Conservation (phyloP, 192 early-diverging fungal genomes). For the Dispira simplex region DNA sequence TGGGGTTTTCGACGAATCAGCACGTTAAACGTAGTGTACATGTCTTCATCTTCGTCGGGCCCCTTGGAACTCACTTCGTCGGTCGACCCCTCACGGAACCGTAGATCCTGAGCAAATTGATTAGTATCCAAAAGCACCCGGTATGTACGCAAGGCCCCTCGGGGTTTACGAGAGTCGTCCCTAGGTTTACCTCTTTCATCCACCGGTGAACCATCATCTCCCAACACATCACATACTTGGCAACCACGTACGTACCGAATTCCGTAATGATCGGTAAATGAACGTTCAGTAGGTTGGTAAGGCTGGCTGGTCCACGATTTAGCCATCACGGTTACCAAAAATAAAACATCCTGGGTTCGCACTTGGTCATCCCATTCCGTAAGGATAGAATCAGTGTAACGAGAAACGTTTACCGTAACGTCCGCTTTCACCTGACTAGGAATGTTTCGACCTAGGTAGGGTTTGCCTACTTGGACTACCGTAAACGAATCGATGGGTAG, state of each 20-base stretch:
- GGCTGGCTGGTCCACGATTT: slow-evolving; percentile 23
- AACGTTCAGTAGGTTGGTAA: slow-evolving; percentile 22
- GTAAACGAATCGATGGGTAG: slow-evolving; percentile 46
- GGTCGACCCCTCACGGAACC: slow-evolving; percentile 6
- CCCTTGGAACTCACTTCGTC: slow-evolving; percentile 11
- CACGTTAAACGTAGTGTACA: slow-evolving; percentile 76
- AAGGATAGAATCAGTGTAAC: slow-evolving; percentile 52
- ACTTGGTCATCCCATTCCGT: slow-evolving; percentile 77
- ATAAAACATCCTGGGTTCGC: slow-evolving; percentile 73
- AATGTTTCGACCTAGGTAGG: slow-evolving; percentile 40
- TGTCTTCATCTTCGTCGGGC: slow-evolving; percentile 28
- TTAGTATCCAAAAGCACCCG: slow-evolving; percentile 73
- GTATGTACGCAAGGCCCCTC: slow-evolving; percentile 33
- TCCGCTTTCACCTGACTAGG: slow-evolving; percentile 72
- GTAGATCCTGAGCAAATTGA: slow-evolving; percentile 42
- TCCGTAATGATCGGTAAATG: slow-evolving; percentile 48
- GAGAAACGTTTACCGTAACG: slow-evolving; percentile 45
- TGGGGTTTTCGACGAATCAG: slow-evolving; percentile 73
- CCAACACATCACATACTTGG: slow-evolving; percentile 65
- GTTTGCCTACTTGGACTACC: slow-evolving; percentile 54
- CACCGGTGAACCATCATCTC: slow-evolving; percentile 45
- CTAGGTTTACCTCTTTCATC: slow-evolving; percentile 26
- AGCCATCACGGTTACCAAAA: slow-evolving; percentile 57
- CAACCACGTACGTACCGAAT: slow-evolving; percentile 75
- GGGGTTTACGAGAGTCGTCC: slow-evolving; percentile 16